phyloP scores from a whole-genome alignment of 805 yeast genomes.

The Phaffomyces opuntiae region DNA sequence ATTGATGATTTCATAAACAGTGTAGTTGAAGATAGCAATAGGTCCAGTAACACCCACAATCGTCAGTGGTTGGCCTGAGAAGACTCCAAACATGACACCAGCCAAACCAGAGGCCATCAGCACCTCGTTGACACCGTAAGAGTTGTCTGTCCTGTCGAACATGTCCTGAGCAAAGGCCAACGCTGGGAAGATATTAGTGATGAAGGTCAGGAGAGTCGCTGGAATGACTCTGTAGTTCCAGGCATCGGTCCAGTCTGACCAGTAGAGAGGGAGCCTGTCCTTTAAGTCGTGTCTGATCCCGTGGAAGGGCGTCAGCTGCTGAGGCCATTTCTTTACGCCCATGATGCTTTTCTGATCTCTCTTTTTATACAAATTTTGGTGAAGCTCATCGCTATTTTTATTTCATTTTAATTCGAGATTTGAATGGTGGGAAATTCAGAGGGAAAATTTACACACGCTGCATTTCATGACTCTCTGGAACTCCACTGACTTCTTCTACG shows the following conservation, averaged over 20 bases:
- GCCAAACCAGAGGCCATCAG: conserved; percentile 79
- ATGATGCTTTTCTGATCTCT: no score
- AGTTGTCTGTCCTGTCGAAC: conserved; percentile 83
- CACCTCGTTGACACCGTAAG: conserved; percentile 91
- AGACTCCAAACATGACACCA: conserved; percentile 79
- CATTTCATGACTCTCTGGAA: no score
- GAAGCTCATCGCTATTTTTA: not conserved
- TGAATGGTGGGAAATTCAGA: no score
- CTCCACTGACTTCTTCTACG: no score
- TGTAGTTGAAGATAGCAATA: conserved; percentile 83
- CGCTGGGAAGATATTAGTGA: conserved; percentile 88
- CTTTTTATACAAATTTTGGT: not conserved
- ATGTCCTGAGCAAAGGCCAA: conserved; percentile 95
- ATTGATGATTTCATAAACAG: conserved; percentile 66
- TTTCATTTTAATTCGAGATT: no score
- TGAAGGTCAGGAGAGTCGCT: conserved; percentile 71
- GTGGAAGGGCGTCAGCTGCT: conserved; percentile 1
- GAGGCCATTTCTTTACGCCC: not conserved
- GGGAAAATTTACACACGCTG: no score
- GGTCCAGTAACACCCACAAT: conserved; percentile 98
- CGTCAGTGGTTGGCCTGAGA: conserved; percentile 88
- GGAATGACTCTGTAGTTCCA: conserved; percentile 85
- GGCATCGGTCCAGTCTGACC: conserved; percentile 78
- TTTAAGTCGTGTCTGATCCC: conserved; percentile 31
- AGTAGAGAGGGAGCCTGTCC: conserved; percentile 53